These are phyloP conservation scores for Sarocladium kiliense DNA, from an alignment of 2,329 filamentous ascomycete species.

Conservation along the genomic window DNA sequence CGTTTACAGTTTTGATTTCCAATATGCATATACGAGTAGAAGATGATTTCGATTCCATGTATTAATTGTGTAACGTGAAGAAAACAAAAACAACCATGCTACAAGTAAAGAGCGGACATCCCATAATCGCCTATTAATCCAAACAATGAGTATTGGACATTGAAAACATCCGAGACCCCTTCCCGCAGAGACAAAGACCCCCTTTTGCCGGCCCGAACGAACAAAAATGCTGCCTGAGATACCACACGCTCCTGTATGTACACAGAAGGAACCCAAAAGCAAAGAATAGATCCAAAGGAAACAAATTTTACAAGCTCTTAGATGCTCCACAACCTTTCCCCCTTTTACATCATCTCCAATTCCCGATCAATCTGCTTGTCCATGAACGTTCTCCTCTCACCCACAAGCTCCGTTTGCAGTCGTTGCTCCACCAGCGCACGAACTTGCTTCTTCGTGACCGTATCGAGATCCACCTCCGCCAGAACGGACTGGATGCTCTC, in stretches of 20 bases:
- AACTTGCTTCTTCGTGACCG: slow-evolving; percentile 97
- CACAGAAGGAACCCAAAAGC: neutral
- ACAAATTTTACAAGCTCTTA: neutral
- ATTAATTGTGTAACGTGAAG: too few species aligned
- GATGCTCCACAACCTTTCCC: neutral
- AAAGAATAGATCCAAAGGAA: neutral
- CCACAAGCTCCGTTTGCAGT: slow-evolving; percentile 80
- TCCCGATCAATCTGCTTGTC: slow-evolving; percentile 91
- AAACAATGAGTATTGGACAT: neutral
- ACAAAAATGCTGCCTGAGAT: neutral
- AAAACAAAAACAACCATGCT: too few species aligned
- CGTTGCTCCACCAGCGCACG: slow-evolving; percentile 88
- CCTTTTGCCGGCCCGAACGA: neutral
- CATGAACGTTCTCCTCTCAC: slow-evolving; percentile 83
- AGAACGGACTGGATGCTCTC: slow-evolving; percentile 81
- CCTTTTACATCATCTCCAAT: slow-evolving; percentile 78
- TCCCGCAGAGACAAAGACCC: neutral
- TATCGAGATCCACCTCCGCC: slow-evolving; percentile 85
- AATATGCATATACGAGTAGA: too few species aligned
- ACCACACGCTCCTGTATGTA: slow-evolving; percentile 1
- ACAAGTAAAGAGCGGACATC: too few species aligned
- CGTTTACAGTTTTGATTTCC: too few species aligned
- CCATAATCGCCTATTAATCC: slow-evolving; percentile 3
- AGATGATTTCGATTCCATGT: too few species aligned
- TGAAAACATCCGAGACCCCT: neutral